Conservation (phyloP, 345 rosid genomes). For the Syzygium aqueum region DNA sequence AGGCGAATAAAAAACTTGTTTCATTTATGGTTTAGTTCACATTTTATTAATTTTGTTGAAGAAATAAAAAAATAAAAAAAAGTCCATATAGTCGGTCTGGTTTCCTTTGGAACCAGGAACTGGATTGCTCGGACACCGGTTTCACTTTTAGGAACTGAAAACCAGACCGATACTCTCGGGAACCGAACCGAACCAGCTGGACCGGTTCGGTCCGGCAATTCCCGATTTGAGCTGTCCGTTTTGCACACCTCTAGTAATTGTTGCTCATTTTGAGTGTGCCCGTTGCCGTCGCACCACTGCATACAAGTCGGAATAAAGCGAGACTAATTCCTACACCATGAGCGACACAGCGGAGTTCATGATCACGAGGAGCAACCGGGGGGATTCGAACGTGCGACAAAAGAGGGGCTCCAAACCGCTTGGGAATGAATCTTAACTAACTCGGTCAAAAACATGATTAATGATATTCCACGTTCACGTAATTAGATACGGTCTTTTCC, state of each 20-base stretch:
- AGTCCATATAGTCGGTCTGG: no score
- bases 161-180: no score
- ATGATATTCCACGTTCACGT: not conserved
- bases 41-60: no score
- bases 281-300: fast-evolving
- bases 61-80: no score
- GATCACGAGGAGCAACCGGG: not conserved
- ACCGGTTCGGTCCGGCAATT: no score
- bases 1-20: no score
- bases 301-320: fast-evolving
- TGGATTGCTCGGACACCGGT: no score
- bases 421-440: not conserved
- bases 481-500: not conserved
- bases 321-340: not conserved
- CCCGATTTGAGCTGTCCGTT: not conserved
- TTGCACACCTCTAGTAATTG: not conserved
- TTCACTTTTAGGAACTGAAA: no score
- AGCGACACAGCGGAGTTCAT: fast-evolving
- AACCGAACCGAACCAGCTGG: no score
- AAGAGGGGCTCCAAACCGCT: not conserved
- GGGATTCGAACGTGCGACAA: fast-evolving
- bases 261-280: not conserved
- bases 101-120: no score
- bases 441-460: not conserved
- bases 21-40: no score